phyloP scores from a whole-genome alignment of 768 basidiomycete genomes.

The Leccinum ochraceum region DNA sequence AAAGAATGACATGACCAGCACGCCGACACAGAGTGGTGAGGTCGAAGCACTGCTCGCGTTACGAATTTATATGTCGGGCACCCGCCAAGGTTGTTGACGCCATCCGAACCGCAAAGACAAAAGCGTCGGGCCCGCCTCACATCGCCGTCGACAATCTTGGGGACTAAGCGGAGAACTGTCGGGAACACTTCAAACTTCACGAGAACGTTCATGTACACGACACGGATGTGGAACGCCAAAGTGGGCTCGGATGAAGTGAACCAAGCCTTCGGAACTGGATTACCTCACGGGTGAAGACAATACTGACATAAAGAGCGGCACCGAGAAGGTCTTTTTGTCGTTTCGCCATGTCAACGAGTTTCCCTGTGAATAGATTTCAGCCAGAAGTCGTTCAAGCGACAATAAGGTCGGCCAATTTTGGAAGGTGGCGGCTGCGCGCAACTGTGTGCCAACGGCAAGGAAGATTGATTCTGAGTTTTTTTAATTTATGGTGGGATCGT shows the following conservation, averaged over 20 bases:
- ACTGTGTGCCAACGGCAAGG: not conserved
- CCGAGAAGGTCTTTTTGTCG: slow-evolving; percentile 34
- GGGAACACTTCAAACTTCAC: slow-evolving; percentile 28
- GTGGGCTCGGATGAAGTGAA: slow-evolving; percentile 17
- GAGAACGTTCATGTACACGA: slow-evolving; percentile 28
- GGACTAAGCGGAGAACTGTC: slow-evolving; percentile 31
- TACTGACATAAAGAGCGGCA: slow-evolving; percentile 30
- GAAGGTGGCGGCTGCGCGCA: slow-evolving; percentile 13
- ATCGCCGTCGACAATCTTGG: slow-evolving; percentile 30
- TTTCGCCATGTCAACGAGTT: slow-evolving; percentile 36
- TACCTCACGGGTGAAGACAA: slow-evolving; percentile 29
- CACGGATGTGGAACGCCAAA: slow-evolving; percentile 30
- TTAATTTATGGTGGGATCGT: not conserved
- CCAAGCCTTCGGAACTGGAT: slow-evolving; percentile 22
- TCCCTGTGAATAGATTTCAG: slow-evolving; percentile 24
- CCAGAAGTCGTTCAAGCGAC: slow-evolving; percentile 20
- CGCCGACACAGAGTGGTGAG: slow-evolving; percentile 28
- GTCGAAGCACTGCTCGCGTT: slow-evolving; percentile 5
- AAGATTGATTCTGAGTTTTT: slow-evolving; percentile 3
- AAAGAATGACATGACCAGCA: slow-evolving; percentile 39
- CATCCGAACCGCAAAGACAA: slow-evolving; percentile 33
- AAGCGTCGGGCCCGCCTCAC: slow-evolving; percentile 34
- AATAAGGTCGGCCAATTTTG: slow-evolving; percentile 31
- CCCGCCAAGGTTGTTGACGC: slow-evolving; percentile 23
- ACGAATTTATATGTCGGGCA: slow-evolving; percentile 34